Percentiles rank a stretch among this genome's conserved stretches.
Evolutionary conservation across 257 asterid species (phyloP).

Genomic region (Penstemon barbatus): DNA sequence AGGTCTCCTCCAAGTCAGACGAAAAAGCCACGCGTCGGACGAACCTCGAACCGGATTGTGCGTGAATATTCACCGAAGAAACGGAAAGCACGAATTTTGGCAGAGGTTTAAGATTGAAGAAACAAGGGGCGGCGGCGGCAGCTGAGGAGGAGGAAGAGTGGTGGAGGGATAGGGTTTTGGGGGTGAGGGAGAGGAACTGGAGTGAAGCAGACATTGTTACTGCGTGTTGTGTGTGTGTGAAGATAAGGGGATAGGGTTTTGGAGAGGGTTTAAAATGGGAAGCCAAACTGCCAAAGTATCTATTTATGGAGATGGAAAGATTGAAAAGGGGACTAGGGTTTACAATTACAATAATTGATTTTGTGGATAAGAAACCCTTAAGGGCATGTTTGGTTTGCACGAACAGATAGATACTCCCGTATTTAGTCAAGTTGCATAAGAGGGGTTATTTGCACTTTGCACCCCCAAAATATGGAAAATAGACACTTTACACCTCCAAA

Average conservation of each 20-base stretch:
- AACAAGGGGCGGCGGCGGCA: constrained; percentile 34
- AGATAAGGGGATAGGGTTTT: constrained; percentile 38
- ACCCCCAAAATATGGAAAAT: too few species aligned
- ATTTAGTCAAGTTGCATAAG: too few species aligned
- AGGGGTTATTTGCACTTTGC: too few species aligned
- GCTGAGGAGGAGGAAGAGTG: constrained; percentile 10
- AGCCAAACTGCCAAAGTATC: background rate
- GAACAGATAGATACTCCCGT: too few species aligned
- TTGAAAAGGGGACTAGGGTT: too few species aligned
- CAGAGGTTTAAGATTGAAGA: constrained; percentile 43
- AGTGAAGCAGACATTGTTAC: constrained; percentile 65
- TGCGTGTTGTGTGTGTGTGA: too few species aligned
- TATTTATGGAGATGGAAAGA: background rate
- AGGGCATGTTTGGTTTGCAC: too few species aligned
- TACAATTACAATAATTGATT: too few species aligned
- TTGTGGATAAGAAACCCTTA: too few species aligned
- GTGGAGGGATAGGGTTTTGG: constrained; percentile 52
- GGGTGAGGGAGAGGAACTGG: constrained; percentile 53
- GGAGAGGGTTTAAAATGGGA: background rate
- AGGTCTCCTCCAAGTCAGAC: constrained; percentile 53
- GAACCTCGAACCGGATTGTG: constrained; percentile 34
- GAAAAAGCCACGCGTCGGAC: constrained; percentile 54
- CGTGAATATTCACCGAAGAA: constrained; percentile 18
- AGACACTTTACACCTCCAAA: too few species aligned
- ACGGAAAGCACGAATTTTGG: constrained; percentile 37